Conservation (phyloP, 2,329 filamentous ascomycete genomes). For the Phialocephala subalpina region DNA sequence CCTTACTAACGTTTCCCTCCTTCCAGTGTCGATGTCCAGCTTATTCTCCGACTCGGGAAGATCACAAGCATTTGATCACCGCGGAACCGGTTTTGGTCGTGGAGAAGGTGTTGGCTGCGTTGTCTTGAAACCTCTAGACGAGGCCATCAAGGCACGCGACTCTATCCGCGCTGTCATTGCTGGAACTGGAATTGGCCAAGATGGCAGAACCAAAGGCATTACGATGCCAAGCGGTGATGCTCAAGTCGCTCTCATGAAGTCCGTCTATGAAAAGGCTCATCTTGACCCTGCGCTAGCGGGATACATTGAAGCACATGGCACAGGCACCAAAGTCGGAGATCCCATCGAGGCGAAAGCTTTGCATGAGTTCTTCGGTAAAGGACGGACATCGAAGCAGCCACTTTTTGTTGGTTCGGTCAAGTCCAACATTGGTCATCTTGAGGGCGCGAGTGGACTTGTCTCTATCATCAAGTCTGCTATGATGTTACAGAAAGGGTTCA, state of each 20-base stretch:
- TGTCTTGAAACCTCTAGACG: conserved; percentile 63
- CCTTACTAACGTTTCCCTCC: background rate
- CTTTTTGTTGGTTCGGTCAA: conserved; percentile 42
- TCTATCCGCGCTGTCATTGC: conserved; percentile 53
- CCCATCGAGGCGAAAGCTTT: conserved; percentile 41
- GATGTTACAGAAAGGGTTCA: conserved; percentile 52
- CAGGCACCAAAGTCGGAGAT: conserved; percentile 40
- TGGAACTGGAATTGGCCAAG: conserved; percentile 52
- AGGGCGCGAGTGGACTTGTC: conserved; percentile 49
- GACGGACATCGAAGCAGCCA: conserved; percentile 28
- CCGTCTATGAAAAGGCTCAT: conserved; percentile 28
- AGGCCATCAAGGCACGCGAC: conserved; percentile 52
- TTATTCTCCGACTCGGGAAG: conserved; percentile 31
- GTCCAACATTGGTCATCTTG: conserved; percentile 46
- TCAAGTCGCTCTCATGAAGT: conserved; percentile 46
- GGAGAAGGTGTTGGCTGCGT: conserved; percentile 70
- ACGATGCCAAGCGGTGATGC: conserved; percentile 53
- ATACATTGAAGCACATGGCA: conserved; percentile 42
- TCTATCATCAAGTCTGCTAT: conserved; percentile 51
- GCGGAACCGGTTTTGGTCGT: conserved; percentile 68
- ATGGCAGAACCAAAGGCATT: conserved; percentile 55
- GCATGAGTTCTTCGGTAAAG: conserved; percentile 31
- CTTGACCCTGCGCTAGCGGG: conserved; percentile 30
- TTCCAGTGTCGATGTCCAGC: conserved; percentile 15
- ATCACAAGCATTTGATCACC: conserved; percentile 59